Evolutionary conservation across 371 early-diverging fungal genomes (phyloP), one percentile per base, ranked within the genome.

Genomic region (Apophysomyces variabilis): DNA sequence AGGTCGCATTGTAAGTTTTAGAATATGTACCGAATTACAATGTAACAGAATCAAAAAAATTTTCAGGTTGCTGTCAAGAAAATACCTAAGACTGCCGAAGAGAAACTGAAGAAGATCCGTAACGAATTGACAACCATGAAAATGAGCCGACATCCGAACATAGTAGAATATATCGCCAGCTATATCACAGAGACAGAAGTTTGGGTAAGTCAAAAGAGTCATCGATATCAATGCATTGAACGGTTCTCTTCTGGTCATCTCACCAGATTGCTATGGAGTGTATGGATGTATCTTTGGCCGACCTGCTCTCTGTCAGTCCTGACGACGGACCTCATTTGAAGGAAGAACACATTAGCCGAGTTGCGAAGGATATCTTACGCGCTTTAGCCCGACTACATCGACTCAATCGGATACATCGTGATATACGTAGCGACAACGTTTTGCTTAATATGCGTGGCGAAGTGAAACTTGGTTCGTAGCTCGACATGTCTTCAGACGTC

Each of bases 311-410:
- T 4, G 79, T 86, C 41, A 81, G 86, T 66, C 83, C 85, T 7
- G 85, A 84, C 47, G 71, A 74, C 13, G 79, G 73, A 7, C 71
- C 76, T 5, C 72, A 41, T 32, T 57, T 58, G 9, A 39, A 39
- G 8, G 87, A 89, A 39, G 66, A 80, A 14, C 86, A 89, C 41
- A 92, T 92, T 64, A 87, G 90, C 32, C 79, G 87, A 16, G 82
- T 89, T 11, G 85, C 93, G 45, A 77, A 88, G 58, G 97, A 97
- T 74, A 85, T 95, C 32, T 69, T 97, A 39, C 85, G 89, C 41
- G 99, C 94, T 5, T 76, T 99, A 50, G 86, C 89, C 32, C 95
- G 95, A 72, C 73, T 99, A 38, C 99, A 99, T 78, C 79, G 88
- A 38, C 84, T 91, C 36, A 83, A 88, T 58, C 95, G 98, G 45